phyloP scores from a whole-genome alignment of 805 yeast species.

The Barnettozyma pratensis region DNA sequence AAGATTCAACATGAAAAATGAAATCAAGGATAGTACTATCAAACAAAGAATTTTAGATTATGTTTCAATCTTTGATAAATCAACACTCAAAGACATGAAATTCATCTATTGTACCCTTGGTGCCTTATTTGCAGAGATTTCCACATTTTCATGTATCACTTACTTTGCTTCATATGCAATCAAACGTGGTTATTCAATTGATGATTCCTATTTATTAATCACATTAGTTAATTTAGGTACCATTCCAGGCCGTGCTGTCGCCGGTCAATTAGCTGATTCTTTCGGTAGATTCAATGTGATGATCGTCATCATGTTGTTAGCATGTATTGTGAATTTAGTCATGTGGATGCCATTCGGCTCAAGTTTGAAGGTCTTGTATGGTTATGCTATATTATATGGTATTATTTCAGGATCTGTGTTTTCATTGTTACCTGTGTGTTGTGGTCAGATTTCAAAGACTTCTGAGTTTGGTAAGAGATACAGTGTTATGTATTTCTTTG shows the following conservation, averaged over 20 bases:
- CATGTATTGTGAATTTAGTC: slow-evolving; percentile 31
- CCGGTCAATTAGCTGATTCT: slow-evolving; percentile 38
- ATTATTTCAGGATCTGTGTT: slow-evolving; percentile 49
- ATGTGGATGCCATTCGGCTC: slow-evolving; percentile 38
- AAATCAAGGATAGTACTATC: slow-evolving; percentile 9
- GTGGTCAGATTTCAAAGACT: slow-evolving; percentile 51
- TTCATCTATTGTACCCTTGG: slow-evolving; percentile 41
- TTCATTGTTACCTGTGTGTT: slow-evolving; percentile 52
- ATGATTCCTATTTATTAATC: slow-evolving; percentile 39
- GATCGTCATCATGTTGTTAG: slow-evolving; percentile 30
- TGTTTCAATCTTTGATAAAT: slow-evolving; percentile 25
- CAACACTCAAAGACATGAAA: slow-evolving; percentile 38
- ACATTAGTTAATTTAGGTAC: slow-evolving; percentile 39
- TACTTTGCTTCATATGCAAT: slow-evolving; percentile 49
- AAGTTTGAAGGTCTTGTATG: slow-evolving; percentile 30
- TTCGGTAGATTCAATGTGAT: slow-evolving; percentile 53
- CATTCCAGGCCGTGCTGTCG: slow-evolving; percentile 37
- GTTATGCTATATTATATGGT: slow-evolving; percentile 46
- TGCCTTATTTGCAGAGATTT: slow-evolving; percentile 41
- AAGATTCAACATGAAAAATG: slow-evolving; percentile 23
- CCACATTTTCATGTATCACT: slow-evolving; percentile 41
- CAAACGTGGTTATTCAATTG: slow-evolving; percentile 35
- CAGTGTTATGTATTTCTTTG: slow-evolving; percentile 53
- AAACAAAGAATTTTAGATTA: slow-evolving; percentile 14
- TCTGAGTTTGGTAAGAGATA: slow-evolving; percentile 50